Conservation (phyloP, 1,284 basidiomycete species). For the Moniliophthora roreri region DNA sequence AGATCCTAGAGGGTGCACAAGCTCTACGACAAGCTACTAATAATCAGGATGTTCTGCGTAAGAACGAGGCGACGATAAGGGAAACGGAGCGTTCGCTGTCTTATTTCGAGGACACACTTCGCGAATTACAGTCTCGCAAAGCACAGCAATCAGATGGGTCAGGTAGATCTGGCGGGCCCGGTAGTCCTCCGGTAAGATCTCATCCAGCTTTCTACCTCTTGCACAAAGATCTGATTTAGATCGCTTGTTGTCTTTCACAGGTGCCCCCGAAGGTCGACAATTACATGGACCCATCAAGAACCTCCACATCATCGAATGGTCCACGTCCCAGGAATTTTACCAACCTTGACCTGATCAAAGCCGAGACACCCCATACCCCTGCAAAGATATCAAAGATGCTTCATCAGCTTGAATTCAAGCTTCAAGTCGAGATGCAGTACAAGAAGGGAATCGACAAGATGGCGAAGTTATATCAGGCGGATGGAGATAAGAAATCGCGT, state of each 20-base stretch:
- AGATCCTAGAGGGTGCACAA: constrained; percentile 86
- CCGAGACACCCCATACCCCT: constrained; percentile 94
- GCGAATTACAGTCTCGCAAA: constrained; percentile 80
- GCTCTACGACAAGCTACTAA: constrained; percentile 79
- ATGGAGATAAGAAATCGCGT: constrained; percentile 93
- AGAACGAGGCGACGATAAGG: constrained; percentile 84
- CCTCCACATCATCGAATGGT: constrained; percentile 37
- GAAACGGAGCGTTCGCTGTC: constrained; percentile 84
- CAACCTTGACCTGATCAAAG: constrained; percentile 93
- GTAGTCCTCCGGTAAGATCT: constrained; percentile 36
- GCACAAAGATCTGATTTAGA: constrained; percentile 27
- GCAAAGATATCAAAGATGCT: constrained; percentile 98
- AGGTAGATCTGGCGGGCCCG: constrained; percentile 44
- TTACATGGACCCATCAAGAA: constrained; percentile 34
- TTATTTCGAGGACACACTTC: constrained; percentile 87
- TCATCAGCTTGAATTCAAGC: constrained; percentile 98
- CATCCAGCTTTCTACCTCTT: not conserved
- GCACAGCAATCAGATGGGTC: constrained; percentile 59
- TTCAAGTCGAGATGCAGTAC: constrained; percentile 98
- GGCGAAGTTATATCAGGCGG: constrained; percentile 91
- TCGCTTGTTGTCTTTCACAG: constrained; percentile 32
- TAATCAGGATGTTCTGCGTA: constrained; percentile 84
- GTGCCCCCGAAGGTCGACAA: constrained; percentile 53
- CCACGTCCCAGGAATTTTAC: constrained; percentile 58
- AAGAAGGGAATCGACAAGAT: constrained; percentile 99